Percentiles rank a stretch among this genome's conserved stretches.
These are phyloP conservation scores for Metschnikowia henanensis DNA, from an alignment of 805 yeast species.

Conservation along the genomic window DNA sequence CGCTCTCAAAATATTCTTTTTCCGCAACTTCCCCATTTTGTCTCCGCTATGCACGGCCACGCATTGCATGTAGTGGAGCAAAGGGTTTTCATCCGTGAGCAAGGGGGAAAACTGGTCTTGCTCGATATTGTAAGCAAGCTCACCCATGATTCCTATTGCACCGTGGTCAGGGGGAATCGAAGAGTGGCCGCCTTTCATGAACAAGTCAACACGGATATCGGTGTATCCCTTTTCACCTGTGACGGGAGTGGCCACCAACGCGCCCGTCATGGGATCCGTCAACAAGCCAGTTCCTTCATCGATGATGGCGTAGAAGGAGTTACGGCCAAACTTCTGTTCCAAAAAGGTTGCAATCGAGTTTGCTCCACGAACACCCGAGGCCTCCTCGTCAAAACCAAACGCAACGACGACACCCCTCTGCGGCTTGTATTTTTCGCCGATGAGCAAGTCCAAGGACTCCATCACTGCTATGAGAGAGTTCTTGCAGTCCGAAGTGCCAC, in stretches of 20 bases:
- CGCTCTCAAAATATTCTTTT: constrained; percentile 34
- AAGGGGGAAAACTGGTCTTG: constrained; percentile 21
- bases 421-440: constrained; percentile 12
- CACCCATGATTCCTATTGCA: constrained; percentile 28
- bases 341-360: constrained; percentile 14
- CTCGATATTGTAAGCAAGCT: constrained; percentile 24
- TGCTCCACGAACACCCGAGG: constrained; percentile 19
- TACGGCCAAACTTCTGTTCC: constrained; percentile 17
- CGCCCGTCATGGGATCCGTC: constrained; percentile 44
- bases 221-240: constrained; percentile 51
- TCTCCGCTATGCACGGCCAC: constrained; percentile 22
- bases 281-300: constrained; percentile 30
- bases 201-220: constrained; percentile 36
- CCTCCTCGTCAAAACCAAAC: constrained; percentile 23
- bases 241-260: constrained; percentile 51
- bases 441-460: constrained; percentile 19
- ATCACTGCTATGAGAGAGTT: constrained; percentile 18
- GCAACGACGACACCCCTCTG: constrained; percentile 18
- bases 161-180: constrained; percentile 32
- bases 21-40: constrained; percentile 12
- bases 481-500: constrained; percentile 22
- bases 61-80: constrained; percentile 28
- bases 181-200: constrained; percentile 32
- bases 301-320: constrained; percentile 19
- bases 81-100: constrained; percentile 26